Evolutionary conservation across 1,284 basidiomycete species (phyloP), one percentile per base, ranked within the genome.

Genomic region (Entoloma clypeatum): DNA sequence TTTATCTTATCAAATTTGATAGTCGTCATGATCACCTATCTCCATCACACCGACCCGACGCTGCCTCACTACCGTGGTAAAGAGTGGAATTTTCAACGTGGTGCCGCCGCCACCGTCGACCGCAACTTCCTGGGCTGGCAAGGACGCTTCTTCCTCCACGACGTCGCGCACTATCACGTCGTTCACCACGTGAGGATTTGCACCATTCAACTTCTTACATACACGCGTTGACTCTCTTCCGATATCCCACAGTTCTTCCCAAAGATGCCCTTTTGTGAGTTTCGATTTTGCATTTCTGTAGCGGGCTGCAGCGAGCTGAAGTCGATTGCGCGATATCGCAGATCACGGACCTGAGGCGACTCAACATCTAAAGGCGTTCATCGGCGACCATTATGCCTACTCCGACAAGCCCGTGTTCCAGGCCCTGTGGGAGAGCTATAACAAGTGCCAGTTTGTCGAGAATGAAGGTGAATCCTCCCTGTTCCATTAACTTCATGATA

Each of bases 381-480:
- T 79, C 30, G 74, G 76, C 9, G 65, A 74, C 1, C 69, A 78
- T 53, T 79, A 79, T 48, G 61, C 56, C 13, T 67, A 54, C 43
- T 74, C 72, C 7, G 63, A 74, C 21, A 65, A 68, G 41, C 69
- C 71, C 16, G 64, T 66, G 2, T 79, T 79, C 63, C 56, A 63
- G 45, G 70, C 74, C 2, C 64, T 81, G 4, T 79, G 77, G 77
- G 62, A 72, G 4, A 75, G 61, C 41, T 79, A 77, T 54, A 80
- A 77, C 53, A 61, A 68, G 14, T 82, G 76, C 51, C 68, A 81
- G 56, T 89, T 84, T 62, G 79, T 90, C 33, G 86, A 90, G 42
- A 62, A 70, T 43, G 57, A 68, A 34, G 64, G 64, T 67, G 14
- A 34, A 52, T 51, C 10, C 17, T 22, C n/a, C 16, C 31, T 27